Evolutionary conservation across 1,284 basidiomycete genomes (phyloP).

Genomic region (Apiotrichum veenhuisii): DNA sequence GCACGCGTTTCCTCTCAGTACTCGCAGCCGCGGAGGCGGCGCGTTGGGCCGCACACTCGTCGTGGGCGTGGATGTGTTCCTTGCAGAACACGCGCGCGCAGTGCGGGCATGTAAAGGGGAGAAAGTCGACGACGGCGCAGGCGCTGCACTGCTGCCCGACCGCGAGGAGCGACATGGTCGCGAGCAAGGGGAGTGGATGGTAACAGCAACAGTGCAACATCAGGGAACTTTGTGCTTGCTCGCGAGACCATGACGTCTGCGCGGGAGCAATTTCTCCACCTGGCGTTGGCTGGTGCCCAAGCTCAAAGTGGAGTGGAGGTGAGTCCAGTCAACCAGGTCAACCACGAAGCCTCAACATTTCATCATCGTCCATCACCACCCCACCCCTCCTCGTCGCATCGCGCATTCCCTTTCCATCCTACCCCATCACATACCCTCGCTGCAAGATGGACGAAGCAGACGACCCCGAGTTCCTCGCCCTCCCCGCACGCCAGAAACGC

Average conservation of each 20-base stretch:
- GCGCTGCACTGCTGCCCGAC: constrained; percentile 31
- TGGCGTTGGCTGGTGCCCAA: background rate
- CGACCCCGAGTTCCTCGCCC: constrained; percentile 46
- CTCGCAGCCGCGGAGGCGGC: constrained; percentile 2
- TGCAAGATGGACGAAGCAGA: constrained; percentile 14
- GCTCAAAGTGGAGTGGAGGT: constrained; percentile 1
- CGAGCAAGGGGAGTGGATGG: too few relatives aligned
- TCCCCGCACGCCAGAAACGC: constrained; percentile 28
- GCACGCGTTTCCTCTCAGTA: constrained; percentile 8
- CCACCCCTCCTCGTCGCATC: background rate
- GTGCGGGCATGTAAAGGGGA: constrained; percentile 34
- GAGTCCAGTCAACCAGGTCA: constrained; percentile 1
- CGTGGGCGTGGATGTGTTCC: constrained; percentile 32
- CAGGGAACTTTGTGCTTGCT: background rate
- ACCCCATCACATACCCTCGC: background rate
- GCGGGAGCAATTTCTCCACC: constrained; percentile 4
- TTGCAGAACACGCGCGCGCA: constrained; percentile 34
- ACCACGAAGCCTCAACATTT: too few relatives aligned
- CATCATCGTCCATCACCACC: too few relatives aligned
- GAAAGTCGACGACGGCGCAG: constrained; percentile 41
- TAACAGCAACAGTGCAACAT: background rate
- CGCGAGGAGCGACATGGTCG: constrained; percentile 32
- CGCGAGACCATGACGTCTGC: background rate
- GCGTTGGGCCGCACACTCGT: constrained; percentile 23
- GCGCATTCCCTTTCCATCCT: background rate